Base-by-base conservation (phyloP, 225 moss, liverwort and hornwort genomes). In the Antitrichia curtipendula region DNA sequence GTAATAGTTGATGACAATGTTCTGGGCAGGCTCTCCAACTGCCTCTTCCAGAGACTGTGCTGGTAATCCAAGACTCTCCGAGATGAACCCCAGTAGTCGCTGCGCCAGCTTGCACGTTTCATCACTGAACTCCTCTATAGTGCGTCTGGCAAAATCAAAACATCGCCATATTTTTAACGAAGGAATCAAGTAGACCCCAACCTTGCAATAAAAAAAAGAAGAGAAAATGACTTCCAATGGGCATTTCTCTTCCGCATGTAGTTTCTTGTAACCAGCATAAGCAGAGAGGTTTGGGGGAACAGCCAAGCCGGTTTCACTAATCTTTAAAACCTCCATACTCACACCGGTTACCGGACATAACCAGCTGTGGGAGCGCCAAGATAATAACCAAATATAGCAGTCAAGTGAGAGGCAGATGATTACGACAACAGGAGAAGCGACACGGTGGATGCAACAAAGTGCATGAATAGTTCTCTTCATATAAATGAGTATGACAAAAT, bases 1-100 rank as follows among this genome's bases (percentile, higher is more conserved):
- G 82, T 96, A 98, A 86, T 96, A 98, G 90, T 94, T 96, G 88
- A 98, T 93, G 38, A 96, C 95, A 62, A 96, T 94, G 86, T 96
- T 98, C 92, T 96, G 95, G 34, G 95, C 92, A 57, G 96, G 94
- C 64, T 96, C 91, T 54, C 90, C 94, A 84, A 98, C 53, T 72
- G 96, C 87, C 49, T 98, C 96, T 80, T 93, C 93, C 40, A 98
- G 86, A 82, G 88, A 86, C 29, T 92, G 86, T 41, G 89, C 27
- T 71, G 90, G 90, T 72, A 98, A 92, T 87, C 93, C 96, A 64
- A 98, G 93, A 69, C 96, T 98, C 94, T 95, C 94, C 49, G 96
- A 96, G 34, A 98, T 95, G 62, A 96, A 86, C 28, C 89, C 91
- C 70, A 98, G 85, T 7, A 92, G 41, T 69, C 85, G 93, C 83